Base-by-base conservation (phyloP, 2,329 filamentous ascomycete species). In the Bipolaris cookei region DNA sequence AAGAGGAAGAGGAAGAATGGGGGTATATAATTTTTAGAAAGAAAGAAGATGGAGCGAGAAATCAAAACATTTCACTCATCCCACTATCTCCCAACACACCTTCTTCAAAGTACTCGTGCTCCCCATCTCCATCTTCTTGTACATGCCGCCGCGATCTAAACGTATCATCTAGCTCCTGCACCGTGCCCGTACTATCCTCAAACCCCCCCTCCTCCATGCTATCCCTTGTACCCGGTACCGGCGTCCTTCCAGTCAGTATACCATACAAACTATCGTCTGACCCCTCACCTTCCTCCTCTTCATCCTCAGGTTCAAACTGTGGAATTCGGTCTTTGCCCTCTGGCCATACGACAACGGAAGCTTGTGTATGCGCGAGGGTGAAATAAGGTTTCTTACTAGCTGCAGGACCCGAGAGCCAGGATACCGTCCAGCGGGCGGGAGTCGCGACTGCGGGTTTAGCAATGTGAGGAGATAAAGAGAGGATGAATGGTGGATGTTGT, bases 201-300 rank as follows among this genome's bases (percentile, higher is more conserved):
- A 72, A 68, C 18, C 45, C 56, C 14, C 61, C 60, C 6, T 56
- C 58, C 34, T 47, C 43, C 35, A 38, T 4, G 10, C 4, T 45
- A 46, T 68, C 61, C 18, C 60, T 54, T 20, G 71, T 38, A 11
- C 66, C 70, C 11, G 77, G 78, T 37, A 78, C 63, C 1, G 78
- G 76, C 43, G 76, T 81, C n/a, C 77, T 66, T 0, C 81, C 81
- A 1, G 79, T 80, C 11, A 83, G 65, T 5, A 82, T 78, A 21
- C 82, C 79, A 47, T 79, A 79, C 21, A 83, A 61, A 39, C 78
- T 81, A 59, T 83, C 81, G 25, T 82, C 79, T 50, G 76, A 78
- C 4, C 72, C 73, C 10, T 44, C 41, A 4, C 4, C 68, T 3
- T 65, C 62, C 0, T 16, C 35, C n/a, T 21, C 25, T 6, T 20